phyloP scores from a whole-genome alignment of 441 rosid species.

The Erodium trifolium region DNA sequence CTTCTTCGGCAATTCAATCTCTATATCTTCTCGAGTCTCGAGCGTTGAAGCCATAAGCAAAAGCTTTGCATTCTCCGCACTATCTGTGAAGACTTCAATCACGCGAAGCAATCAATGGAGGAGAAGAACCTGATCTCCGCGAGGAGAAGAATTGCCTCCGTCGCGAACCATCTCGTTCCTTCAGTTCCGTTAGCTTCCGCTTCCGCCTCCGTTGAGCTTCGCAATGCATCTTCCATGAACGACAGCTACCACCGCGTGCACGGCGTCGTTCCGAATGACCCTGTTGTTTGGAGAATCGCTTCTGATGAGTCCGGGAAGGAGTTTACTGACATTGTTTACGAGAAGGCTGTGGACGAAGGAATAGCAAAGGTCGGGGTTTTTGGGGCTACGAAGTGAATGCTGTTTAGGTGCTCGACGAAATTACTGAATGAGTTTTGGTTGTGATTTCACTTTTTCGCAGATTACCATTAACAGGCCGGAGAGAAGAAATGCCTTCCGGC shows the following conservation, averaged over 20 bases:
- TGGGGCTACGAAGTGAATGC: background rate
- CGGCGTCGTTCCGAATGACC: conserved; percentile 49
- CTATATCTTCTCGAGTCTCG: too few species aligned
- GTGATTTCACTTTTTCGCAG: conserved; percentile 21
- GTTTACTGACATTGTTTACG: conserved; percentile 63
- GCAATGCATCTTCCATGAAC: conserved; percentile 34
- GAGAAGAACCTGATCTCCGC: conserved; percentile 28
- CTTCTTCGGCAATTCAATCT: too few species aligned
- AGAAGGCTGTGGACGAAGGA: conserved; percentile 71
- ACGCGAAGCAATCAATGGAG: conserved; percentile 13
- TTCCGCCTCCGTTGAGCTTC: conserved; percentile 24
- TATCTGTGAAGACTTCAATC: too few species aligned
- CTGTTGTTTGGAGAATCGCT: conserved; percentile 50
- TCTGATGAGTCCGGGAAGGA: conserved; percentile 34
- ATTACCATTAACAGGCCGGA: conserved; percentile 77
- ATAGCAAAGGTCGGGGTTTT: conserved; percentile 58
- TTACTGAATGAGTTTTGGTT: background rate
- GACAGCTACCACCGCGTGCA: conserved; percentile 67
- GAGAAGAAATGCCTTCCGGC: conserved; percentile 71
- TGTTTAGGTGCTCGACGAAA: conserved; percentile 5
- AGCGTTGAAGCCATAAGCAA: too few species aligned
- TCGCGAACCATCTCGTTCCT: conserved; percentile 42
- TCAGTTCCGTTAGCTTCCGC: background rate
- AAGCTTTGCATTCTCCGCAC: too few species aligned
- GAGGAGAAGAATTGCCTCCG: conserved; percentile 40